phyloP scores from a whole-genome alignment of 2,329 filamentous ascomycete genomes.

The Alternaria sp. region DNA sequence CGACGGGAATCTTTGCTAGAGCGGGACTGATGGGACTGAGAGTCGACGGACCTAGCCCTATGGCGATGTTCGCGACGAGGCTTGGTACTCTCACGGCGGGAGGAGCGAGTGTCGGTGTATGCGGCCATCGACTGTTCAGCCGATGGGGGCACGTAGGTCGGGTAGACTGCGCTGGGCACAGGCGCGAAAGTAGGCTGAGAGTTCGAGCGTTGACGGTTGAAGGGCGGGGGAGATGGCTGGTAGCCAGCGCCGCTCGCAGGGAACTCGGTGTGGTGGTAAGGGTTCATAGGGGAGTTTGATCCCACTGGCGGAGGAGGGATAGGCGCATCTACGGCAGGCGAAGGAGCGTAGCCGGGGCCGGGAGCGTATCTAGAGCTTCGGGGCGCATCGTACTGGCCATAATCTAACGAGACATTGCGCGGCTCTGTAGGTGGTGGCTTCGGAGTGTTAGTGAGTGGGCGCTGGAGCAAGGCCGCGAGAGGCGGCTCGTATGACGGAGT shows the following conservation, averaged over 20 bases:
- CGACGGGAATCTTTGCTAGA: conserved; percentile 42
- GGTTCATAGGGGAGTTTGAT: conserved; percentile 29
- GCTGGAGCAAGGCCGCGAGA: conserved; percentile 41
- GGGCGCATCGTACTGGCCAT: conserved; percentile 19
- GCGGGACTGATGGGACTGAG: conserved; percentile 34
- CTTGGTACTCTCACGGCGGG: conserved; percentile 38
- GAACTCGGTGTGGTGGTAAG: conserved; percentile 44
- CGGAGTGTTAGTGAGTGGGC: conserved; percentile 41
- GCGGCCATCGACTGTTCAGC: conserved; percentile 25
- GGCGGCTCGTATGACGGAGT: conserved; percentile 47
- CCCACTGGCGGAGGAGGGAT: conserved; percentile 35
- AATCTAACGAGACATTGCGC: background rate
- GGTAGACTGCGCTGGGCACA: conserved; percentile 21
- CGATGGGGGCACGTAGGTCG: conserved; percentile 22
- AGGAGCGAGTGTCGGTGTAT: conserved; percentile 33
- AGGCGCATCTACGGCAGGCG: conserved; percentile 26
- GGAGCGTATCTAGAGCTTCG: conserved; percentile 41
- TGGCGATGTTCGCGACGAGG: conserved; percentile 33
- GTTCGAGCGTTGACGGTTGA: conserved; percentile 43
- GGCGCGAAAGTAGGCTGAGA: conserved; percentile 40
- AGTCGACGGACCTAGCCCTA: conserved; percentile 47
- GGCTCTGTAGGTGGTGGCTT: conserved; percentile 31
- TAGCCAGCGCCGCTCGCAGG: conserved; percentile 25
- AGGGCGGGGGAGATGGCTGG: conserved; percentile 40
- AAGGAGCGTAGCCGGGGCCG: conserved; percentile 40